Base-by-base conservation (phyloP, 805 yeast species). In the Ascoidea tarda region DNA sequence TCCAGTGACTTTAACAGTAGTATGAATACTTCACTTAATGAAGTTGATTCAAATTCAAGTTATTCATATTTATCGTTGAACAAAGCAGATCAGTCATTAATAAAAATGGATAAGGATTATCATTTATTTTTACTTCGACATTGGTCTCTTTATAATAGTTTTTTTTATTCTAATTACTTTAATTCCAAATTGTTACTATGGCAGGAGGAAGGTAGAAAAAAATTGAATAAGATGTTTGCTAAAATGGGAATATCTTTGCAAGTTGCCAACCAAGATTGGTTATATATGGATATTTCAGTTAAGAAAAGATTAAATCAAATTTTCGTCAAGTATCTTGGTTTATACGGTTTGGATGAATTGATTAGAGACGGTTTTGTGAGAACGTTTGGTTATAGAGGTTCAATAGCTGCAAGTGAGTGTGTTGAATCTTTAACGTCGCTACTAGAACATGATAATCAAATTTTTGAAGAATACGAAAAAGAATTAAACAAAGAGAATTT, bases 171-270 rank as follows among this genome's bases (percentile, higher is more conserved):
- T n/a, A 82, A 88, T 55, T 91, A 83, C 61, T 89, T 91, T 42
- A 87, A 90, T 61, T 85, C 98, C 10, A 87, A 89, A 63, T 69
- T 93, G 53, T 81, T 81, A 53, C 69, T 93, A 46, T 93, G 96
- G 93, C 84, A 90, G 38, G 96, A 87, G 61, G 90, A 85, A 54
- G 99, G 99, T 5, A 77, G 83, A 58, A 88, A 87, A 62, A 77
- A 81, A 58, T 70, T 93, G 50, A 95, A 90, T 63, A 88, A 89
- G 60, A 75, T 93, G 78, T 87, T 93, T 69, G 99, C 99, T 1
- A 79, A 85, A 59, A 93, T 95, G 96, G 99, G 99, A 6, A 84
- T 93, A 5, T 83, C 96, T 0, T 71, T 93, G 49, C 83, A 80
- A 5, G 82, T 84, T n/a, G 93, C 98, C 0, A 84, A 82, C 61